Percentiles rank a stretch among this genome's conserved stretches.
These are phyloP conservation scores for Nemania sp. DNA, from an alignment of 2,329 filamentous ascomycete species.

Conservation along the genomic window DNA sequence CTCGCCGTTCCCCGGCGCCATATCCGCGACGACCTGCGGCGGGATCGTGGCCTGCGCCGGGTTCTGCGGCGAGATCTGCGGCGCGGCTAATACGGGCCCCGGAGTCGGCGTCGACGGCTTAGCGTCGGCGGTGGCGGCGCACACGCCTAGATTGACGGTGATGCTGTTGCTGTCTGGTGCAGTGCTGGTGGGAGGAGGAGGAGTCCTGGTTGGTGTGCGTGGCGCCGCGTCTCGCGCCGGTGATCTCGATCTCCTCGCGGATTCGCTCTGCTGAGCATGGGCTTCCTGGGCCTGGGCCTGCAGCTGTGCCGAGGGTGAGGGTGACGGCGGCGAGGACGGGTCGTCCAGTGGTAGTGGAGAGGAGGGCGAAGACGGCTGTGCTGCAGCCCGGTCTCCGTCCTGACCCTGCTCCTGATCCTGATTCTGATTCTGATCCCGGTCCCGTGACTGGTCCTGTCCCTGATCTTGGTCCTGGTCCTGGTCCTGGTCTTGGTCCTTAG, in stretches of 20 bases:
- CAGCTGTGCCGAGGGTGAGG: slow-evolving; percentile 27
- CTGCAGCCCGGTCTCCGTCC: too few relatives aligned
- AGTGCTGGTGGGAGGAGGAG: slow-evolving; percentile 4
- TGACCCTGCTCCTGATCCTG: too few relatives aligned
- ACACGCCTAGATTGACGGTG: slow-evolving; percentile 13
- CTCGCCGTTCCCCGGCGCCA: slow-evolving; percentile 10
- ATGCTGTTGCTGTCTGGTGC: slow-evolving; percentile 18
- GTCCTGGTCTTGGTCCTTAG: too few relatives aligned
- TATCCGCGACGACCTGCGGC: slow-evolving; percentile 15
- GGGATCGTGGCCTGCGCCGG: slow-evolving; percentile 34
- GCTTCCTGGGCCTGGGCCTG: slow-evolving; percentile 26
- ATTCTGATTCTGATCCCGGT: too few relatives aligned
- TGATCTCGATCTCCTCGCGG: slow-evolving; percentile 13
- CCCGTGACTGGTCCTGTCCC: too few relatives aligned
- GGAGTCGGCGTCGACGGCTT: slow-evolving; percentile 10
- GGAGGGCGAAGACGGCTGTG: slow-evolving; percentile 20
- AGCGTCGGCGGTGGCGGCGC: not conserved
- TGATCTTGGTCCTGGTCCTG: too few relatives aligned
- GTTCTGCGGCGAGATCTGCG: slow-evolving; percentile 34
- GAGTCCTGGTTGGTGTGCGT: slow-evolving; percentile 7
- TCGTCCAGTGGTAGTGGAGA: not conserved
- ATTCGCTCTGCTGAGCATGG: slow-evolving; percentile 18
- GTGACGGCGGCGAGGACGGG: slow-evolving; percentile 6
- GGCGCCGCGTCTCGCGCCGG: slow-evolving; percentile 11
- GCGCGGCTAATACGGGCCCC: slow-evolving; percentile 34